These are phyloP conservation scores for Alternaria solani DNA, from an alignment of 2,329 filamentous ascomycete species.

Conservation along the genomic window DNA sequence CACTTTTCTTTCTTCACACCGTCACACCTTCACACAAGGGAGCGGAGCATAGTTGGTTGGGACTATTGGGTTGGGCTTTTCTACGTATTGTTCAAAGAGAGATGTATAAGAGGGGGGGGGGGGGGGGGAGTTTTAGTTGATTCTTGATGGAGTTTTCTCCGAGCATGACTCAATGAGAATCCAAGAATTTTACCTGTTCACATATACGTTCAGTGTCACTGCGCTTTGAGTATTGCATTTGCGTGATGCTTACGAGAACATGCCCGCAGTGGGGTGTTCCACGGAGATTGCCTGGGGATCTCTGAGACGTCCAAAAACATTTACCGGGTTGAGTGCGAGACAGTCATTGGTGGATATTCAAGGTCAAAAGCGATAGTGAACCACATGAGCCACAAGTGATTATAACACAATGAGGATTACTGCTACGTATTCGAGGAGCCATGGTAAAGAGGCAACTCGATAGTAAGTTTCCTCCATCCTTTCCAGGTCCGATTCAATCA, in stretches of 20 bases:
- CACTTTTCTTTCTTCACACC: constrained; percentile 1
- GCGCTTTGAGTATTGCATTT: background rate
- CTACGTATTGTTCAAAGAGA: background rate
- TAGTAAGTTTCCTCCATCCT: background rate
- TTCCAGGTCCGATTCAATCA: background rate
- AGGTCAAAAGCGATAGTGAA: background rate
- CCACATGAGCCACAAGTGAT: background rate
- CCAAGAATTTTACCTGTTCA: background rate
- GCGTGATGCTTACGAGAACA: background rate
- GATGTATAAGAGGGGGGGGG: background rate
- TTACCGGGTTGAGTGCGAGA: background rate
- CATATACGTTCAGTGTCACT: background rate
- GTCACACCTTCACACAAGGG: background rate
- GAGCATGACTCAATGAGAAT: background rate
- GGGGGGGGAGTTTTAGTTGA: background rate
- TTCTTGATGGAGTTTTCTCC: background rate
- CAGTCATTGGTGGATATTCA: background rate
- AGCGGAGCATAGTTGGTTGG: background rate
- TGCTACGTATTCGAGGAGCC: background rate
- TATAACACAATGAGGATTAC: background rate
- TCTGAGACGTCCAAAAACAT: background rate
- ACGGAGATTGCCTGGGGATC: background rate
- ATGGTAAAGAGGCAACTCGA: background rate
- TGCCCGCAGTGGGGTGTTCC: background rate
- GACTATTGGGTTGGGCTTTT: background rate